Percentiles rank a stretch among this genome's conserved stretches.
Conservation (phyloP, 306 rosid species). For the Gillenia trifoliata region DNA sequence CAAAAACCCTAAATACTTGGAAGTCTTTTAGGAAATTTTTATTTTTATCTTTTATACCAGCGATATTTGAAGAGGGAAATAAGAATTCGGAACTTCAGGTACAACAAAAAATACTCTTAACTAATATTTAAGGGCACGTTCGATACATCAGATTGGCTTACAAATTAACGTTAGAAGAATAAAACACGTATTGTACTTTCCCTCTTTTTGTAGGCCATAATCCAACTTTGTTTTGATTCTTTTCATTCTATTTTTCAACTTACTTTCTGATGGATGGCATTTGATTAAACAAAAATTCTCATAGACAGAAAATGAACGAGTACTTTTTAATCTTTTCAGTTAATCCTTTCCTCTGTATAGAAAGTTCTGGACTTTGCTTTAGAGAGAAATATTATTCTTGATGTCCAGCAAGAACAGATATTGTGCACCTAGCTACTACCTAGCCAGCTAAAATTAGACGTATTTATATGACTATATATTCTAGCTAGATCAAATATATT, state of each 20-base stretch:
- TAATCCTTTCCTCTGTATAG: no score
- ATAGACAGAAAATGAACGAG: neutral
- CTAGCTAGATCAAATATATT: neutral
- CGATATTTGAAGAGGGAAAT: no score
- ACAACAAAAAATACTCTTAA: neutral
- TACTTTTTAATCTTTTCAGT: no score
- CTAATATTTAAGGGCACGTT: no score
- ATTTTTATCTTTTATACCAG: no score
- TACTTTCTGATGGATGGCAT: neutral
- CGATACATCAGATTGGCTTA: no score
- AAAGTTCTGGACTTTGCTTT: neutral
- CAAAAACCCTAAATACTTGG: neutral
- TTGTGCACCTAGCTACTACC: neutral
- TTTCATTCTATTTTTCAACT: neutral
- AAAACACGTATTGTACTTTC: neutral
- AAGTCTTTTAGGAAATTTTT: neutral
- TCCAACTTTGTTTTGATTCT: slow-evolving; percentile 4
- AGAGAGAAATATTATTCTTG: neutral
- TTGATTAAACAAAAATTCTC: neutral
- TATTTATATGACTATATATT: neutral
- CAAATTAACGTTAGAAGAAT: neutral
- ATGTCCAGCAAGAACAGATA: neutral
- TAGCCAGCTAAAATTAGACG: neutral
- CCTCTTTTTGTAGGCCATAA: slow-evolving; percentile 10
- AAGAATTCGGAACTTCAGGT: neutral